Evolutionary conservation across 768 basidiomycete species (phyloP), one percentile per base, ranked within the genome.

Genomic region (Lenzites betulinus): DNA sequence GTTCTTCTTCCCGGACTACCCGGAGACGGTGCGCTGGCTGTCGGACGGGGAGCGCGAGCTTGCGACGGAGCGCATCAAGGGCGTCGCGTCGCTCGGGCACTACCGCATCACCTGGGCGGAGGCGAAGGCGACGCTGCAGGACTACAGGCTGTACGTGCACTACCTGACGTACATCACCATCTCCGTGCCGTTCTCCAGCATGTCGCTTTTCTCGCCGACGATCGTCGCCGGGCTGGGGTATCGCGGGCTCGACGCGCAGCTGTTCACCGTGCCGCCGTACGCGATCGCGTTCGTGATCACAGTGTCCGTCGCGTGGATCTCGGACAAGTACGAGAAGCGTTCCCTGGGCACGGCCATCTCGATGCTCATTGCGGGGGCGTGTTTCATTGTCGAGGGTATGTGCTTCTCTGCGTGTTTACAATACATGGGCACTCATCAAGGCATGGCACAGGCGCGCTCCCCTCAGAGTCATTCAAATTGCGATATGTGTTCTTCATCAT

Each of bases 181-280:
- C 16, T 81, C 79, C 3, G 74, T 77, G 50, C 75, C 77, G 18
- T 75, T 81, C 52, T 79, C 78, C 64, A 72, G 71, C 49, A 65
- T 74, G 43, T 62, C 54, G 48, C 84, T 89, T 65, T 92, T 93
- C 72, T 76, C 84, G 8, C 90, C 90, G 7, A 86, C 87, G 3
- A 89, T 93, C 71, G 83, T 92, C 7, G 76, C 82, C 30, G 76
- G 77, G 18, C 78, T 89, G 2, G 87, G 87, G 20, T 87, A 81
- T 69, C 78, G 77, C 2, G 77, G 80, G 0, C 75, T 81, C 33
- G 70, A 75, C 23, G 82, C 84, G 12, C 86, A 89, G 66, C 75
- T 89, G 2, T 83, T 86, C 78, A 85, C 81, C 15, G 87, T 88
- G 2, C 78, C 77, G 5, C 78, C 78, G 11, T 78, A 74, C 33